phyloP scores from a whole-genome alignment of 2,329 filamentous ascomycete species.

The Alternaria postmessia region DNA sequence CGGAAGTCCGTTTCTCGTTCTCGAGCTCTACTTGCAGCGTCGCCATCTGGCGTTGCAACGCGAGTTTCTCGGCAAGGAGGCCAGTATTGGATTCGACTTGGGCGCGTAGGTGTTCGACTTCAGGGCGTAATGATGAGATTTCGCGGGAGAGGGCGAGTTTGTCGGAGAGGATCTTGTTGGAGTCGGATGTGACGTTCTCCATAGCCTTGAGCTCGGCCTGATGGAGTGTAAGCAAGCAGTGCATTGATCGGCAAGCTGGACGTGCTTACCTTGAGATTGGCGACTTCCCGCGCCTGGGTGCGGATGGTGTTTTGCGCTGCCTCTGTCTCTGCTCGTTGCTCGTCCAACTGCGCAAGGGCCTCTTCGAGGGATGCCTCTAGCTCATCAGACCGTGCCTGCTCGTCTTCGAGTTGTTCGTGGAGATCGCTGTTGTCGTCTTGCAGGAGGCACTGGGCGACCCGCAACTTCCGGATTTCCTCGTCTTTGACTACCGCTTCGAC shows the following conservation, averaged over 20 bases:
- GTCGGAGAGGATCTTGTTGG: conserved; percentile 72
- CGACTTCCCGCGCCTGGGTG: conserved; percentile 62
- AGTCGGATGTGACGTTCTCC: conserved; percentile 72
- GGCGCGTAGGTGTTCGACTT: conserved; percentile 68
- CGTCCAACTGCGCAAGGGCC: conserved; percentile 56
- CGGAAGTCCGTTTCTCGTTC: conserved; percentile 76
- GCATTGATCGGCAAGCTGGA: conserved; percentile 46
- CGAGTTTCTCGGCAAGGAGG: conserved; percentile 78
- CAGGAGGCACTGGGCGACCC: conserved; percentile 71
- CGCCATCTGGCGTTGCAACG: conserved; percentile 78
- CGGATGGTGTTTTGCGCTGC: conserved; percentile 61
- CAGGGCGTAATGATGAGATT: conserved; percentile 65
- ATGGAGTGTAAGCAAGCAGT: conserved; percentile 25
- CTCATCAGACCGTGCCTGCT: conserved; percentile 67
- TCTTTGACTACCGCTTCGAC: conserved; percentile 75
- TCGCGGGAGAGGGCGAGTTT: conserved; percentile 69
- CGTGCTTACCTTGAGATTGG: conserved; percentile 64
- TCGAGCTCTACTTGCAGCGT: conserved; percentile 82
- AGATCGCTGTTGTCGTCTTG: conserved; percentile 76
- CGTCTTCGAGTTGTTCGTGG: conserved; percentile 67
- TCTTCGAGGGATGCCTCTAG: conserved; percentile 61
- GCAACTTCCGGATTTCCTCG: conserved; percentile 75
- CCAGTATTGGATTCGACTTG: conserved; percentile 70
- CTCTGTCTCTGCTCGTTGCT: conserved; percentile 56
- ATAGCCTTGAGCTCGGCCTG: conserved; percentile 77